Base-by-base conservation (phyloP, 2,329 filamentous ascomycete genomes). In the Macrophomina phaseolina region DNA sequence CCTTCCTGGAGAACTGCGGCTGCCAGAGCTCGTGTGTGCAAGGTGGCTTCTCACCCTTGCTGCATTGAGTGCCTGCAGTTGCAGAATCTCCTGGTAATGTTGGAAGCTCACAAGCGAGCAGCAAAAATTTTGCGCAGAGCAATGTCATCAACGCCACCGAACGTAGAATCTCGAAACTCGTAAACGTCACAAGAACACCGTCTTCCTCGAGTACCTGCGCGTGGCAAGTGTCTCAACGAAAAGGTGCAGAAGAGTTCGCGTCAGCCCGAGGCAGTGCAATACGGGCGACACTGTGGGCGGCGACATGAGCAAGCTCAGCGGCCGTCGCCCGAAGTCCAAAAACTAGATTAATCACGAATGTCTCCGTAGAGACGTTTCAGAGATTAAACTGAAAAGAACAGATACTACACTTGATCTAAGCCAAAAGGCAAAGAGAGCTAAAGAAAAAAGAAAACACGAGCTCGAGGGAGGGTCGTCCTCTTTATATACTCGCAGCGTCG, bases 351-450 rank as follows among this genome's bases (percentile, higher is more conserved):
- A 65, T 63, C 60, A 55, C 28, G 51, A 55, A 55, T 55, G 64
- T 30, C 28, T 51, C 52, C 64, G 42, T 51, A 49, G 52, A 51
- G 40, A 34, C 52, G 52, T 65, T 58, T 38, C 52, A 65, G 52
- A 53, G 64, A 49, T 60, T 49, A 65, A 51, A 65, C 64, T 60
- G 64, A 49, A 49, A 65, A 49, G 64, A 65, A 65, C 64, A 65
- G 64, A 60, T 58, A 65, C 64, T 65, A 65, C 52, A 65, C 40
- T 40, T 60, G 64, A 58, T 65, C 64, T 40, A 60, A 66, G 53
- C 64, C 45, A 66, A 51, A 45, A 60, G 45, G 53, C 64, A 66
- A 61, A 61, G 53, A 66, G 64, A 61, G 53, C 64, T 66, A 18
- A 23, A 60, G 64, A 42, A 9, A 28, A 64, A 45, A 64, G 23